Conservation (phyloP, 2,329 filamentous ascomycete genomes). For the Aspergillus costaricaensis region DNA sequence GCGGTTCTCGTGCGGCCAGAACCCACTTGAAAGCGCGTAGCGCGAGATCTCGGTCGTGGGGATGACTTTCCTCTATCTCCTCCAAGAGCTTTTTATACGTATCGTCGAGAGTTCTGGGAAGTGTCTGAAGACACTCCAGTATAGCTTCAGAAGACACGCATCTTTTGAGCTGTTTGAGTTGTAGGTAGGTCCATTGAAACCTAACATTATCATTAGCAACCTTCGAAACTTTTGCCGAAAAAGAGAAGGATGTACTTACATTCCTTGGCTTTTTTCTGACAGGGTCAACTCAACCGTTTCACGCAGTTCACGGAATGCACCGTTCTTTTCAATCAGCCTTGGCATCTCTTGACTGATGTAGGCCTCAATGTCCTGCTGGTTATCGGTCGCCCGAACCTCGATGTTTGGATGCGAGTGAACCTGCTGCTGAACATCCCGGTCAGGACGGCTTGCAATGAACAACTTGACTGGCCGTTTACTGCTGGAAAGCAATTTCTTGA, state of each 20-base stretch:
- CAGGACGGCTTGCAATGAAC: slow-evolving; percentile 38
- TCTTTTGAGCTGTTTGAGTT: slow-evolving; percentile 15
- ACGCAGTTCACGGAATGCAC: too few species aligned
- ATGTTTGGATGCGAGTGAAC: slow-evolving; percentile 52
- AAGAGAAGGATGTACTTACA: not conserved
- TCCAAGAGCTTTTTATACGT: slow-evolving; percentile 16
- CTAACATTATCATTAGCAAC: not conserved
- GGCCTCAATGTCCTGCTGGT: slow-evolving; percentile 16
- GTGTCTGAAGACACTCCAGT: slow-evolving; percentile 11
- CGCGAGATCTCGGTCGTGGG: slow-evolving; percentile 8
- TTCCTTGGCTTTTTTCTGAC: slow-evolving; percentile 13
- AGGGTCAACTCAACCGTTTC: too few species aligned
- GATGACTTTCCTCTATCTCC: slow-evolving; percentile 9
- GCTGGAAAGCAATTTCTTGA: slow-evolving; percentile 27
- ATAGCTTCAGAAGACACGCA: slow-evolving; percentile 9
- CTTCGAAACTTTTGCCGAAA: not conserved
- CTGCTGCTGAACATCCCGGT: slow-evolving; percentile 27
- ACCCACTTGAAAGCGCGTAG: slow-evolving; percentile 16
- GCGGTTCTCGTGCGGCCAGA: slow-evolving; percentile 7
- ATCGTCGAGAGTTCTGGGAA: slow-evolving; percentile 14
- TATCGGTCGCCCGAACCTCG: slow-evolving; percentile 38
- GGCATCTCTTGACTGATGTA: slow-evolving; percentile 1
- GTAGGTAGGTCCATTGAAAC: slow-evolving; percentile 22
- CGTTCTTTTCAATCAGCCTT: slow-evolving; percentile 1
- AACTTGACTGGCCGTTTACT: slow-evolving; percentile 33